Percentiles rank a stretch among this genome's conserved stretches.
Conservation (phyloP, 2,329 filamentous ascomycete genomes). For the Uncinocarpus reesii region DNA sequence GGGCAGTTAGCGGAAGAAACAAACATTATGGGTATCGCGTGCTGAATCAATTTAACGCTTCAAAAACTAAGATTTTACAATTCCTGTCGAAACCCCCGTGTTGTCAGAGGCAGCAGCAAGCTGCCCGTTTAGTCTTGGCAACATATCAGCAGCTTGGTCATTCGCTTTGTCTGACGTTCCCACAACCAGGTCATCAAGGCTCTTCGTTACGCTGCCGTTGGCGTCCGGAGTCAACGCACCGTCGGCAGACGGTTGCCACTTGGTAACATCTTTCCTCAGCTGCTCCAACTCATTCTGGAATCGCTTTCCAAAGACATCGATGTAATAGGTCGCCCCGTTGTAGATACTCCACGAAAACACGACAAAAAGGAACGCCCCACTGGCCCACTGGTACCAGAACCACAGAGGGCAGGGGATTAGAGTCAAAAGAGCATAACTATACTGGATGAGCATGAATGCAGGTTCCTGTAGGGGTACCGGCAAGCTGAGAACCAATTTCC, state of each 20-base stretch:
- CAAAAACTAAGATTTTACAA: constrained; percentile 2
- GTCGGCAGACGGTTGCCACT: constrained; percentile 56
- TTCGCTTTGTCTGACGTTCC: neutral
- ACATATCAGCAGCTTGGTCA: neutral
- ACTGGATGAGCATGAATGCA: constrained; percentile 95
- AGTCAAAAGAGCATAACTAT: constrained; percentile 76
- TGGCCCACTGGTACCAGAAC: constrained; percentile 82
- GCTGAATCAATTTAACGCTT: constrained; percentile 4
- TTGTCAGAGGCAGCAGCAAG: neutral
- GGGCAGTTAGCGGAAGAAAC: neutral
- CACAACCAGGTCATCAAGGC: constrained; percentile 7
- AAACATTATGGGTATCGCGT: constrained; percentile 5
- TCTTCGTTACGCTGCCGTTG: neutral
- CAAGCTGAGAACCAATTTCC: constrained; percentile 68
- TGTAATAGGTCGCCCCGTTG: constrained; percentile 95
- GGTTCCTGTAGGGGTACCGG: constrained; percentile 69
- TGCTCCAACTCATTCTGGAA: constrained; percentile 94
- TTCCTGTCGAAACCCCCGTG: neutral
- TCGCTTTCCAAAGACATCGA: constrained; percentile 90
- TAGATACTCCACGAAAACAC: constrained; percentile 95
- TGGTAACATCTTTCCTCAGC: constrained; percentile 76
- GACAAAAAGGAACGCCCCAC: constrained; percentile 60
- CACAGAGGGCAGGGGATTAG: constrained; percentile 92
- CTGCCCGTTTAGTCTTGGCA: constrained; percentile 5
- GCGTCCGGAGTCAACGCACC: constrained; percentile 3